Evolutionary conservation across 2,329 filamentous ascomycete genomes (phyloP), one percentile per base, ranked within the genome.

Genomic region (Aspergillus calidoustus): DNA sequence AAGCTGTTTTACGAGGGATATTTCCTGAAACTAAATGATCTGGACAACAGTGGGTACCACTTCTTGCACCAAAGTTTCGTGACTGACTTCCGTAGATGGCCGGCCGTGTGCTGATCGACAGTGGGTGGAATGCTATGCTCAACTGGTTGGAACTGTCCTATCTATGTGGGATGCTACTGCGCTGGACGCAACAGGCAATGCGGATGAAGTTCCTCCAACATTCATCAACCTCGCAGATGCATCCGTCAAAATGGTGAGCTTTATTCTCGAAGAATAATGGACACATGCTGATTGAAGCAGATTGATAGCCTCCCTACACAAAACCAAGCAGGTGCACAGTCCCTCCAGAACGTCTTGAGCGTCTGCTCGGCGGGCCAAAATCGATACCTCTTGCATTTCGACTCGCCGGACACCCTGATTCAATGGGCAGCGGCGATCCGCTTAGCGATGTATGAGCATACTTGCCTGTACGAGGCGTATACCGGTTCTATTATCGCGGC

Each of bases 1-100:
- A 98, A 98, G 80, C 82, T 98, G 59, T 99, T 98, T 76, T 93
- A 97, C 70, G 95, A 99, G 80, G 95, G 95, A 43, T 99, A 98
- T 74, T 98, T 99, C 69, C 80, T 99, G 69, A 99, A 98, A 79
- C 82, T 99, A 53, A 94, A 97, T 76, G 95, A 99, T 77, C 88
- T 97, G 69, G 96, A 98, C 73, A 89, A 88, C 59, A 89, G 93
- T 97, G 86, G 70, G 92, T 86, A 44, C 30, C 52, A 23, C n/a
- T 28, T 11, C 31, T n/a, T 38, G 25, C 28, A 34, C 23, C 22
- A 17, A n/a, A 31, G 19, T 50, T 57, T 48, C 22, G 9, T 11
- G 28, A 30, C 38, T 50, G 51, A 48, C 23, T 15, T 55, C 61
- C 57, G 28, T 76, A 97, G 93, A 94, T 78, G 95, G 95, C 54